Evolutionary conservation across 352 stramenopile species (phyloP).

Genomic region (Globisporangium rhizosaccharum): DNA sequence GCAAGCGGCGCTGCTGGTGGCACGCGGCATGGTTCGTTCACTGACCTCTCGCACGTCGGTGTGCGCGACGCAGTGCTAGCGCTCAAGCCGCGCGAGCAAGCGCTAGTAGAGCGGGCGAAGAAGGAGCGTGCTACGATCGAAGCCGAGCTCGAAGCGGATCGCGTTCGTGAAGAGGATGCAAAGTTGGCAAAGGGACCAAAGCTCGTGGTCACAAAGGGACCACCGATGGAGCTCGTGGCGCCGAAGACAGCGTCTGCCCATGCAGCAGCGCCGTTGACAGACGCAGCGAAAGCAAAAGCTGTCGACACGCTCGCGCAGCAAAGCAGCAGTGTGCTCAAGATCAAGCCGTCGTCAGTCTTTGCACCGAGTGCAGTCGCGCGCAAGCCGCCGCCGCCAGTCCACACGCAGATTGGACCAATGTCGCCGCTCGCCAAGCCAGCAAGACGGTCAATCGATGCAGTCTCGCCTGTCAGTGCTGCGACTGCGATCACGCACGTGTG

Average conservation of each 20-base stretch:
- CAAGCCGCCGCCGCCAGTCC: conserved; percentile 2
- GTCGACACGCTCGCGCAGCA: conserved; percentile 13
- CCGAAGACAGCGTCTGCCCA: neutral
- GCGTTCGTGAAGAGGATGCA: conserved; percentile 3
- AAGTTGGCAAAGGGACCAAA: conserved; percentile 21
- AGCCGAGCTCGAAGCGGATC: conserved; percentile 15
- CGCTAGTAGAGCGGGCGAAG: neutral
- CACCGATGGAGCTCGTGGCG: conserved; percentile 23
- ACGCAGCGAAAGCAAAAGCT: neutral
- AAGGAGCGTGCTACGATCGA: conserved; percentile 15
- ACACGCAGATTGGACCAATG: neutral
- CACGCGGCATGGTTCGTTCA: conserved; percentile 23
- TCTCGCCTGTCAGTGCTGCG: neutral
- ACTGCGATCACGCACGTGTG: conserved; percentile 20
- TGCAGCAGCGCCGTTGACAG: neutral
- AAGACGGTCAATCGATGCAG: no score
- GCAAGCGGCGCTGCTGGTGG: neutral
- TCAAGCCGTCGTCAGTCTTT: conserved; percentile 21
- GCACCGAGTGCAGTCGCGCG: conserved; percentile 6
- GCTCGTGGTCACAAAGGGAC: conserved; percentile 42
- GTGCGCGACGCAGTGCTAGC: conserved; percentile 18
- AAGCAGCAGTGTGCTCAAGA: conserved; percentile 23
- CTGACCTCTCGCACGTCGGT: conserved; percentile 21
- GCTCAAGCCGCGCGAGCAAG: conserved; percentile 8
- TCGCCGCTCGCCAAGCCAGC: neutral